Conservation (phyloP, 2,329 filamentous ascomycete genomes). For the Epichloe bromicola region DNA sequence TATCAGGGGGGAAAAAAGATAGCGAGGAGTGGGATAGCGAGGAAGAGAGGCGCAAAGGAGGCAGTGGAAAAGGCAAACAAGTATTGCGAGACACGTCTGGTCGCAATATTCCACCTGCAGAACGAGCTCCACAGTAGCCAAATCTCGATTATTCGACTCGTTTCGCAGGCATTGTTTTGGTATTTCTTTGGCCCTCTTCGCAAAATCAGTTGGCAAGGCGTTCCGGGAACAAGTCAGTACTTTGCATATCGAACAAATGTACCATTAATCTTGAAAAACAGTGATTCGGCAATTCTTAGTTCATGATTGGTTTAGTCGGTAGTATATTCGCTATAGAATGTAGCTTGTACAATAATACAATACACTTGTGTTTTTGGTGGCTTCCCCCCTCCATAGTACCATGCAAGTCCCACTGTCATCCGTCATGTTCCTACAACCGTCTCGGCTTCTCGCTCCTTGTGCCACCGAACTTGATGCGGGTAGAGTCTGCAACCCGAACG, state of each 20-base stretch:
- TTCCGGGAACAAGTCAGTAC: conserved; percentile 4
- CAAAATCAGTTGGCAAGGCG: conserved; percentile 3
- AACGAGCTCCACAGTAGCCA: conserved; percentile 31
- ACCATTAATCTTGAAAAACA: neutral
- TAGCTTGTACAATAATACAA: conserved; percentile 20
- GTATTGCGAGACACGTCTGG: conserved; percentile 36
- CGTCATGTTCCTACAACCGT: conserved; percentile 41
- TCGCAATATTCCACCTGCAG: conserved; percentile 36
- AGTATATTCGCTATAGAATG: conserved; percentile 16
- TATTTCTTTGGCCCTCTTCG: neutral
- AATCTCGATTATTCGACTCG: conserved; percentile 2
- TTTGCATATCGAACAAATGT: neutral
- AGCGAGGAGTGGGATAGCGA: conserved; percentile 31
- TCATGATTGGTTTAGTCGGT: neutral
- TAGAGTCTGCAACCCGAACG: conserved; percentile 68
- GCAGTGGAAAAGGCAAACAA: conserved; percentile 31
- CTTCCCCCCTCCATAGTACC: neutral
- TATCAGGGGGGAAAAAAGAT: conserved; percentile 15
- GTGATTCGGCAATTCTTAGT: neutral
- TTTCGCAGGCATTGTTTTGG: neutral
- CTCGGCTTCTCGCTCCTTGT: conserved; percentile 74
- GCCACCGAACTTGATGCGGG: conserved; percentile 90
- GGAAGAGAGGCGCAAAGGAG: conserved; percentile 27
- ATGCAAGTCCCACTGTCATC: neutral
- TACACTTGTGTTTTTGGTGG: conserved; percentile 17